Evolutionary conservation across 257 asterid genomes (phyloP).

Genomic region (Misopates orontium): DNA sequence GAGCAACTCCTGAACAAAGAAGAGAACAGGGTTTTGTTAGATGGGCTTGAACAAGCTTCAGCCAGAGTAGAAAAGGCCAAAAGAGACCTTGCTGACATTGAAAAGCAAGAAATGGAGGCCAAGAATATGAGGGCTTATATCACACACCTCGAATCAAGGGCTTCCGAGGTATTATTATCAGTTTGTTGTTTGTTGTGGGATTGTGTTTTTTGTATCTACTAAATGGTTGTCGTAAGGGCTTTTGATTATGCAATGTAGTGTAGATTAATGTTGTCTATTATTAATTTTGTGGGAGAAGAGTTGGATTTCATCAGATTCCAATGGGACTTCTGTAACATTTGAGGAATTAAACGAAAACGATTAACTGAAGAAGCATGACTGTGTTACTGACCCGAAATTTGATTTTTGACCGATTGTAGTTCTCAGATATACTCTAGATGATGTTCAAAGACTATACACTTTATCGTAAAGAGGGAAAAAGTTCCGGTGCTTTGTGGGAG

Average conservation of each 20-base stretch:
- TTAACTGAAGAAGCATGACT: no score
- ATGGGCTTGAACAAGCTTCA: slow-evolving; percentile 81
- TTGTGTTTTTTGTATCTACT: not conserved
- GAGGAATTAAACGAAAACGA: no score
- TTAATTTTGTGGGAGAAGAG: not conserved
- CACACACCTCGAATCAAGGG: slow-evolving; percentile 65
- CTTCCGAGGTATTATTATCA: slow-evolving; percentile 62
- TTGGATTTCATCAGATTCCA: no score
- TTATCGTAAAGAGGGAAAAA: no score
- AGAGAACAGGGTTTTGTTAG: slow-evolving; percentile 71
- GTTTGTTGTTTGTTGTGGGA: not conserved
- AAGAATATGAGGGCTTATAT: slow-evolving; percentile 55
- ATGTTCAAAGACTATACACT: no score
- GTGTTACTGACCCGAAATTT: no score
- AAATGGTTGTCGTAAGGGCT: no score
- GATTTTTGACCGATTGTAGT: no score
- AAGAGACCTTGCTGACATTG: slow-evolving; percentile 71
- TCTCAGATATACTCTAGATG: no score
- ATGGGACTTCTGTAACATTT: no score
- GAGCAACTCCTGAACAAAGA: slow-evolving; percentile 68
- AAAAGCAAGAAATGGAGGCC: slow-evolving; percentile 80
- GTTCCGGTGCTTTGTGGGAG: no score
- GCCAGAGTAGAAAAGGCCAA: slow-evolving; percentile 73
- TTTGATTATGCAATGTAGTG: no score
- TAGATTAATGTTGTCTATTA: not conserved